phyloP scores from a whole-genome alignment of 2,329 filamentous ascomycete species.

The Aspergillus oerlinghausenensis region DNA sequence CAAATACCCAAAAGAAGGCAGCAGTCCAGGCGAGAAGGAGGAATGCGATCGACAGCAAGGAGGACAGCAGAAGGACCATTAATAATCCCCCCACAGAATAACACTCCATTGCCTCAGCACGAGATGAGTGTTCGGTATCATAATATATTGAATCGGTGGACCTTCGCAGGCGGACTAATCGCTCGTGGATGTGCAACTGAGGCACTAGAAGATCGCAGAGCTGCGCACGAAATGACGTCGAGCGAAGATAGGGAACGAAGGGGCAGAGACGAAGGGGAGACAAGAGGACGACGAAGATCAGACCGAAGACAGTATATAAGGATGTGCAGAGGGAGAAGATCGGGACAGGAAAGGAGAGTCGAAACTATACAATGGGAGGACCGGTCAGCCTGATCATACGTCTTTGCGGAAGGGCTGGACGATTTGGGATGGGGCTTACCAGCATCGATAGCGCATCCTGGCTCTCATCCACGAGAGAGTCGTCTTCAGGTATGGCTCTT shows the following conservation, averaged over 20 bases:
- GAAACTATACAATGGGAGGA: conserved; percentile 39
- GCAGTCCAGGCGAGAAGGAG: conserved; percentile 56
- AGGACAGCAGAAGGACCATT: conserved; percentile 51
- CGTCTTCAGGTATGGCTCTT: conserved; percentile 23
- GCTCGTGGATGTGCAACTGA: conserved; percentile 46
- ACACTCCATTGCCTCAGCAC: conserved; percentile 28
- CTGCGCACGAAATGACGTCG: conserved; percentile 46
- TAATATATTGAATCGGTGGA: conserved; percentile 31
- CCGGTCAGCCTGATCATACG: conserved; percentile 10
- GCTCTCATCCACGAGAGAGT: conserved; percentile 22
- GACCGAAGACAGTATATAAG: conserved; percentile 51
- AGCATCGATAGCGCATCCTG: conserved; percentile 44
- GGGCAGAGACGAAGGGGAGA: conserved; percentile 54
- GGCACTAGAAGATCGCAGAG: conserved; percentile 51
- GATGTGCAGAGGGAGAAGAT: conserved; percentile 51
- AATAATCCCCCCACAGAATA: conserved; percentile 41
- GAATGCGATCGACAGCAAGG: conserved; percentile 53
- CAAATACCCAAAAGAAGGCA: conserved; percentile 59
- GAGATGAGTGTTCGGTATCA: conserved; percentile 35
- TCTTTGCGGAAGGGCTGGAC: neutral
- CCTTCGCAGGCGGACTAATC: conserved; percentile 27
- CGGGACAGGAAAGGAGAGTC: conserved; percentile 51
- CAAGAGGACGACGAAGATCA: conserved; percentile 48
- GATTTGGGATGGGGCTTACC: conserved; percentile 22
- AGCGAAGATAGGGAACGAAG: conserved; percentile 36